Evolutionary conservation across 768 basidiomycete genomes (phyloP).

Genomic region (Russula foetens): DNA sequence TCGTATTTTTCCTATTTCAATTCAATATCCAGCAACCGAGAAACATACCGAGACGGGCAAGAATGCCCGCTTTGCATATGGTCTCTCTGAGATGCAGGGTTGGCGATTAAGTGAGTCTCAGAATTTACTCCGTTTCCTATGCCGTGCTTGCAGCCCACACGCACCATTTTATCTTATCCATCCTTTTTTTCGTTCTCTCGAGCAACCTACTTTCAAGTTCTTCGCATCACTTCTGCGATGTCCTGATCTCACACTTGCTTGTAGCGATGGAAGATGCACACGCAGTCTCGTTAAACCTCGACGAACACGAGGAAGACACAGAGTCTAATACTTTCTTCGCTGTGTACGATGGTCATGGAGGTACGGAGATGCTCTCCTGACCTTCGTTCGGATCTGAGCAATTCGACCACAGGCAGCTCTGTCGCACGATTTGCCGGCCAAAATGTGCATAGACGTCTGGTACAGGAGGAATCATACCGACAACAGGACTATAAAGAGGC

Average conservation of each 20-base stretch:
- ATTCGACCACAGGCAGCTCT: conserved; percentile 47
- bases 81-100: conserved; percentile 95
- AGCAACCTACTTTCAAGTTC: neutral
- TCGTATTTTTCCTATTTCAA: neutral
- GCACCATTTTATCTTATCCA: neutral
- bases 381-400: conserved; percentile 4
- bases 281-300: conserved; percentile 61
- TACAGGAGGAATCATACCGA: conserved; percentile 64
- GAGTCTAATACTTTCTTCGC: conserved; percentile 79
- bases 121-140: neutral
- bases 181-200: neutral
- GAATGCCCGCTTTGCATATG: conserved; percentile 65
- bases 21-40: conserved; percentile 75
- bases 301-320: conserved; percentile 34
- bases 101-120: conserved; percentile 88
- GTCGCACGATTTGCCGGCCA: conserved; percentile 85
- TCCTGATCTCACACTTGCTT: conserved; percentile 20
- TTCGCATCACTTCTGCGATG: conserved; percentile 3
- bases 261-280: conserved; percentile 98
- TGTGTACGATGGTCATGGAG: conserved; percentile 98
- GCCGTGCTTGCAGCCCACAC: neutral
- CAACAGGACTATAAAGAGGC: conserved; percentile 64
- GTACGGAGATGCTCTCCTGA: conserved; percentile 35
- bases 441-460: conserved; percentile 71
- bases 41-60: conserved; percentile 72